A percentile compares a stretch with the other conserved stretches of the same genome.
These are phyloP conservation scores for Entomortierella chlamydospora DNA, from an alignment of 192 early-diverging fungal genomes.

Conservation along the genomic window DNA sequence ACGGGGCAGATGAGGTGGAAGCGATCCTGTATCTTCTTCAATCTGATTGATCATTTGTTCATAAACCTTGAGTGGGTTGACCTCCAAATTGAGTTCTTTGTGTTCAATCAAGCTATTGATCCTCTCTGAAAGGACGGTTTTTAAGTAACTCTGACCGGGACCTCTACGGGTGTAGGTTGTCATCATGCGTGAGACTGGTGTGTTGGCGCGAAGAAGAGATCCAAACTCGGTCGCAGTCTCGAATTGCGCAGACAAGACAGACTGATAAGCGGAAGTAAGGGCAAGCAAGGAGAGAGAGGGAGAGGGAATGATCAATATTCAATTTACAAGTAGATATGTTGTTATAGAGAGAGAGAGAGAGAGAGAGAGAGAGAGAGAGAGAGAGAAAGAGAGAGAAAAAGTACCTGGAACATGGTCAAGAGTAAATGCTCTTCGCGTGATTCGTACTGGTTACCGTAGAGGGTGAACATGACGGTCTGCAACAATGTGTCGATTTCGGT, in stretches of 20 bases:
- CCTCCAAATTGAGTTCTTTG: conserved; percentile 89
- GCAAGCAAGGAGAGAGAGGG: not conserved
- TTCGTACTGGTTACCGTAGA: conserved; percentile 98
- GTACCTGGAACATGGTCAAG: conserved; percentile 95
- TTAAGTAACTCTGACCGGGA: conserved; percentile 93
- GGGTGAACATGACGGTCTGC: conserved; percentile 96
- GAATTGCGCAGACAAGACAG: conserved; percentile 92
- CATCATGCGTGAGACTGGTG: conserved; percentile 98
- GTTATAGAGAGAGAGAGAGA: not conserved
- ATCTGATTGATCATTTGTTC: conserved; percentile 85
- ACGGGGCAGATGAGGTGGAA: conserved; percentile 74
- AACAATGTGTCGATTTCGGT: conserved; percentile 94
- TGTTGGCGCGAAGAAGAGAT: conserved; percentile 92
- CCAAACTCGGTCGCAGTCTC: conserved; percentile 91
- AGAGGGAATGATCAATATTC: not conserved
- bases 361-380: not conserved
- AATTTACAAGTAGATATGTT: no score
- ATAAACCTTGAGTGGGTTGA: conserved; percentile 94
- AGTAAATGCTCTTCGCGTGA: conserved; percentile 95
- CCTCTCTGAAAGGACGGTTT: conserved; percentile 82
- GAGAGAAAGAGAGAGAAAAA: not conserved
- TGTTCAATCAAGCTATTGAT: conserved; percentile 85
- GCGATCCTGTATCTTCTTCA: conserved; percentile 69
- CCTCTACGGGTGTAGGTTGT: conserved; percentile 95
- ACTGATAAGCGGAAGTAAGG: conserved; percentile 51